phyloP scores from a whole-genome alignment of 768 basidiomycete species.

The Nidularia pulvinata region DNA sequence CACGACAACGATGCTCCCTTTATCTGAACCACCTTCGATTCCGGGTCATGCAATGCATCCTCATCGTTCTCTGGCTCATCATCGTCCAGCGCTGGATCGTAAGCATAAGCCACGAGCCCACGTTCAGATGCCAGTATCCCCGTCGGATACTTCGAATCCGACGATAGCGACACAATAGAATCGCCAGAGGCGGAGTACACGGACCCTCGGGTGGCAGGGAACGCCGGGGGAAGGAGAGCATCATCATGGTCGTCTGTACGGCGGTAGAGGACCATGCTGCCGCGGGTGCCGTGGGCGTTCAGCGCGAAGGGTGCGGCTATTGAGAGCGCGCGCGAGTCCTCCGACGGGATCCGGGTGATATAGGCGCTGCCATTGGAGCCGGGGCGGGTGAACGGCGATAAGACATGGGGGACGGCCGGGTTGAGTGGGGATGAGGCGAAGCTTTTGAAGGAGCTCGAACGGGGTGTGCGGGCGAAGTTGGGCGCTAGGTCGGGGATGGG shows the following conservation, averaged over 20 bases:
- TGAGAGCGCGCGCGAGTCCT: slow-evolving; percentile 13
- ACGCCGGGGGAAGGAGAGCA: background rate
- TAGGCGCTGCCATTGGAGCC: slow-evolving; percentile 8
- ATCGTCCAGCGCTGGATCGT: slow-evolving; percentile 46
- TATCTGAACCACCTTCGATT: slow-evolving; percentile 17
- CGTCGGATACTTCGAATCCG: slow-evolving; percentile 28
- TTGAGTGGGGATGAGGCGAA: slow-evolving; percentile 10
- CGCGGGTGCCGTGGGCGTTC: slow-evolving; percentile 7
- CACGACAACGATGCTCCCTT: slow-evolving; percentile 13
- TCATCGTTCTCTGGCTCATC: slow-evolving; percentile 49
- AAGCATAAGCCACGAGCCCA: slow-evolving; percentile 61
- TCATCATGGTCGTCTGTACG: slow-evolving; percentile 6
- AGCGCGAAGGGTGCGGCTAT: background rate
- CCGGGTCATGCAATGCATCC: slow-evolving; percentile 59
- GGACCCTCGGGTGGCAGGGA: slow-evolving; percentile 11
- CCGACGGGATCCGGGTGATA: slow-evolving; percentile 15
- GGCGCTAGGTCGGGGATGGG: background rate
- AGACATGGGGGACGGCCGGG: slow-evolving; percentile 6
- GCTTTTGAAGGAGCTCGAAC: slow-evolving; percentile 6
- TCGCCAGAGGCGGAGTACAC: slow-evolving; percentile 24
- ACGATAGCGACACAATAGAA: slow-evolving; percentile 18
- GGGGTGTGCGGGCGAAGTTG: slow-evolving; percentile 5
- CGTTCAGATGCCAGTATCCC: slow-evolving; percentile 10
- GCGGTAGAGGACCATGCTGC: slow-evolving; percentile 34
- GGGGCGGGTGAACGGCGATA: slow-evolving; percentile 16